Evolutionary conservation across 768 basidiomycete species (phyloP).

Genomic region (Calocera viscosa): DNA sequence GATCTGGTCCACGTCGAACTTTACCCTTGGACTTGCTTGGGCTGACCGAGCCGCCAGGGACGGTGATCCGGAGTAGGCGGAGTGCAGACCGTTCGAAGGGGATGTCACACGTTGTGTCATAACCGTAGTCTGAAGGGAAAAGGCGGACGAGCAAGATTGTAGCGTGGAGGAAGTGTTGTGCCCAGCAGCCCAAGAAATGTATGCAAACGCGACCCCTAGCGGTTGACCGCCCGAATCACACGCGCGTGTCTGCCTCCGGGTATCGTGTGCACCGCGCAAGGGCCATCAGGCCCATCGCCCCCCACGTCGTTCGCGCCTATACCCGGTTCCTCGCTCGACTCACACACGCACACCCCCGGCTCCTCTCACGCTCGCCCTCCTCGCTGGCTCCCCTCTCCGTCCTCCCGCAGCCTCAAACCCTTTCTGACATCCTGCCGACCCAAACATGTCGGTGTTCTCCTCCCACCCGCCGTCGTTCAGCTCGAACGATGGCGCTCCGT

Average conservation of each 20-base stretch:
- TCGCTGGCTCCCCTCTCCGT: background rate
- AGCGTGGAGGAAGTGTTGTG: background rate
- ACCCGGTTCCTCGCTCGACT: constrained; percentile 3
- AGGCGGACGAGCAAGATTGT: no score
- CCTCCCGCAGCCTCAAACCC: background rate
- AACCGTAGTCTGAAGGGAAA: no score
- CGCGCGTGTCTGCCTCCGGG: constrained; percentile 7
- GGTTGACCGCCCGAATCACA: background rate
- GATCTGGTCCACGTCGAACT: constrained; percentile 61
- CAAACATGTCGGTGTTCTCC: background rate
- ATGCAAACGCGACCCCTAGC: background rate
- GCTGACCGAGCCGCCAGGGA: constrained; percentile 38
- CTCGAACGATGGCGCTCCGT: background rate
- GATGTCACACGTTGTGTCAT: constrained; percentile 3
- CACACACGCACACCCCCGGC: background rate
- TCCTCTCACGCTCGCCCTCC: background rate
- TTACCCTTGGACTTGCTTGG: constrained; percentile 34
- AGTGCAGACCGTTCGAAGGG: background rate
- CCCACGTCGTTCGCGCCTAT: background rate
- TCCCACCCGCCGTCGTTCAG: constrained; percentile 1
- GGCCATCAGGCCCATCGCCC: background rate
- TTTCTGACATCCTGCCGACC: background rate
- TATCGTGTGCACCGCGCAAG: background rate
- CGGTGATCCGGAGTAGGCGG: background rate
- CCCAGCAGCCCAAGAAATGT: background rate